Conservation (phyloP, 1,139 yeast species). For the Taiozyma sp. region DNA sequence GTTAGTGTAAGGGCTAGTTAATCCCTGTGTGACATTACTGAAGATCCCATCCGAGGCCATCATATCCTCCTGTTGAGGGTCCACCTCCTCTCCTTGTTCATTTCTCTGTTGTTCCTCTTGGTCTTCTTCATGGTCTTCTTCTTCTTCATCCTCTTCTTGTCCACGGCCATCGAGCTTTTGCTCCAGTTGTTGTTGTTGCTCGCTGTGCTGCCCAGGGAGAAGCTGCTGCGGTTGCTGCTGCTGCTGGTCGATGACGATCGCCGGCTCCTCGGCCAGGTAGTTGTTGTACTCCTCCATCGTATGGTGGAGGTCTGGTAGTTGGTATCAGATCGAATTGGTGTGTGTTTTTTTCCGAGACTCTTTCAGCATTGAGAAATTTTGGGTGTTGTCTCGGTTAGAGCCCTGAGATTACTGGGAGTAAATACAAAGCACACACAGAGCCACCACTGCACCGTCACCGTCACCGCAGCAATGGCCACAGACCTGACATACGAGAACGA, state of each 20-base stretch:
- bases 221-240: slow-evolving; percentile 8
- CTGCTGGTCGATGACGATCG: slow-evolving; percentile 15
- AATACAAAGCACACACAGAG: no score
- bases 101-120: slow-evolving; percentile 9
- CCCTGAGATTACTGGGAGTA: no score
- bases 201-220: background rate
- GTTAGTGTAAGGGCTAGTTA: slow-evolving; percentile 76
- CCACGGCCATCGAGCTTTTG: no score
- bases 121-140: slow-evolving; percentile 4
- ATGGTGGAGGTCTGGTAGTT: background rate
- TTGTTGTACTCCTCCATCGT: background rate
- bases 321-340: no score
- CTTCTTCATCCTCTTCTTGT: no score
- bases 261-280: slow-evolving; percentile 18
- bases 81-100: slow-evolving; percentile 5
- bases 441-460: background rate
- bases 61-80: slow-evolving; percentile 27
- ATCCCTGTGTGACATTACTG: slow-evolving; percentile 91
- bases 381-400: no score
- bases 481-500: slow-evolving; percentile 7
- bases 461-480: background rate
- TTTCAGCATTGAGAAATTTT: background rate
- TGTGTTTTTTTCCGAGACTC: background rate
- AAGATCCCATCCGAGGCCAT: slow-evolving; percentile 62
- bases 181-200: slow-evolving; percentile 1